Percentiles rank a stretch among this genome's conserved stretches.
These are phyloP conservation scores for Acacia confusa DNA, from an alignment of 306 rosid species.

Conservation along the genomic window DNA sequence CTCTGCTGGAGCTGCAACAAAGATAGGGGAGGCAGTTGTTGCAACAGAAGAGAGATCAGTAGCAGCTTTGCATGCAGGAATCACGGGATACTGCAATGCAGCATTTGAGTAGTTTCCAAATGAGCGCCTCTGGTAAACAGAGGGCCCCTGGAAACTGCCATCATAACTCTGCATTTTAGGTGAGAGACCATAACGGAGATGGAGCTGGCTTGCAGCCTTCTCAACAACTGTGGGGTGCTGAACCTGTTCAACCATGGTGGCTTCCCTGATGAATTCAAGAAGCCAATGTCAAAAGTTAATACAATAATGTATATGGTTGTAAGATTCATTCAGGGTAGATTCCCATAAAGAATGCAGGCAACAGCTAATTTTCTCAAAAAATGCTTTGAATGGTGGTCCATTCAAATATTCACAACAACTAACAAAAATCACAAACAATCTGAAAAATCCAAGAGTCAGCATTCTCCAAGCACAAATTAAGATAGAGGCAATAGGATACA, in stretches of 20 bases:
- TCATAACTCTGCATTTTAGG: conserved; percentile 41
- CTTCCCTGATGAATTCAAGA: conserved; percentile 34
- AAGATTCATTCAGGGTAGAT: not conserved
- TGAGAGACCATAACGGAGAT: conserved; percentile 51
- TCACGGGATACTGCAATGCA: conserved; percentile 55
- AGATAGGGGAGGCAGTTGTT: conserved; percentile 72
- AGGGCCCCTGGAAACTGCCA: conserved; percentile 46
- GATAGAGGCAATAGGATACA: not conserved
- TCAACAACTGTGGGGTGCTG: conserved; percentile 77
- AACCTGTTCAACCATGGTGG: conserved; percentile 72
- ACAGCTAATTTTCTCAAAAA: not conserved
- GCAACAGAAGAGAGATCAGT: conserved; percentile 58
- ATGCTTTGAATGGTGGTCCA: not conserved
- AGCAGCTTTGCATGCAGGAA: conserved; percentile 54
- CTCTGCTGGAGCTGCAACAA: conserved; percentile 78
- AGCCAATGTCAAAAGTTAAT: conserved; percentile 4
- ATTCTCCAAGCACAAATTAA: not conserved
- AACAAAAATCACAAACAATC: not conserved
- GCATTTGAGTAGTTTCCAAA: conserved; percentile 66
- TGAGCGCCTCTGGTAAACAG: conserved; percentile 57
- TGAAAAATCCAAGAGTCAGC: not conserved
- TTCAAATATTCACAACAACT: not conserved
- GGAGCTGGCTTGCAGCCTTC: conserved; percentile 75
- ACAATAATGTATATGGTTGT: not conserved
- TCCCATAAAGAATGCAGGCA: not conserved